Evolutionary conservation across 2,329 filamentous ascomycete species (phyloP).

Genomic region (Colletotrichum sp.): DNA sequence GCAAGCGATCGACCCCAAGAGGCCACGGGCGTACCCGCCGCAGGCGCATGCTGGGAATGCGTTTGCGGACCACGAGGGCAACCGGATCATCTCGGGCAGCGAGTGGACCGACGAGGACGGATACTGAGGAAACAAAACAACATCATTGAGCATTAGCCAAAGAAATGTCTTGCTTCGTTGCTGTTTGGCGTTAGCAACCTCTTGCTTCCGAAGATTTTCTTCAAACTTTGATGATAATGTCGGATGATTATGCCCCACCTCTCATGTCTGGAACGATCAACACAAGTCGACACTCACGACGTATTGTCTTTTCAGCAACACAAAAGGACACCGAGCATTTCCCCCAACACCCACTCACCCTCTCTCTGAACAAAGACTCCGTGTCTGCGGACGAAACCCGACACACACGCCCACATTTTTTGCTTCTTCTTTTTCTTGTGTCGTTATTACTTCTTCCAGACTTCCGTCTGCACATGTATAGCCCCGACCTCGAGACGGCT

Average conservation of each 20-base stretch:
- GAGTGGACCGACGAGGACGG: constrained; percentile 73
- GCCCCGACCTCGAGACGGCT: neutral
- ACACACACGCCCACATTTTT: neutral
- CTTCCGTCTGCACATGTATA: neutral
- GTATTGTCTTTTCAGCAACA: neutral
- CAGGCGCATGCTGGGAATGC: constrained; percentile 50
- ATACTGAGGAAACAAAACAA: constrained; percentile 40
- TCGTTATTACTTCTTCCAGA: constrained; percentile 1
- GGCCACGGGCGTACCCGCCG: constrained; percentile 59
- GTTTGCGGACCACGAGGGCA: constrained; percentile 63
- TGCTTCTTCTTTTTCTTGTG: neutral
- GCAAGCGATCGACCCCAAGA: constrained; percentile 68
- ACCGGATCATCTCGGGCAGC: constrained; percentile 66
- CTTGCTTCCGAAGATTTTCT: neutral
- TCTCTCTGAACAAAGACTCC: neutral
- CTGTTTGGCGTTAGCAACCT: neutral
- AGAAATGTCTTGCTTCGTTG: neutral
- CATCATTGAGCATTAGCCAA: neutral
- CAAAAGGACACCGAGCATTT: neutral
- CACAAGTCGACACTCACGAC: neutral
- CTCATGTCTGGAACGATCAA: constrained; percentile 9
- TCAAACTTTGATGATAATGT: constrained; percentile 10
- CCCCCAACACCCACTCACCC: neutral
- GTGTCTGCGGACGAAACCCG: neutral
- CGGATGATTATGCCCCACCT: constrained; percentile 18